phyloP scores from a whole-genome alignment of 2,329 filamentous ascomycete genomes.

The Mycosphaerella arachidis region DNA sequence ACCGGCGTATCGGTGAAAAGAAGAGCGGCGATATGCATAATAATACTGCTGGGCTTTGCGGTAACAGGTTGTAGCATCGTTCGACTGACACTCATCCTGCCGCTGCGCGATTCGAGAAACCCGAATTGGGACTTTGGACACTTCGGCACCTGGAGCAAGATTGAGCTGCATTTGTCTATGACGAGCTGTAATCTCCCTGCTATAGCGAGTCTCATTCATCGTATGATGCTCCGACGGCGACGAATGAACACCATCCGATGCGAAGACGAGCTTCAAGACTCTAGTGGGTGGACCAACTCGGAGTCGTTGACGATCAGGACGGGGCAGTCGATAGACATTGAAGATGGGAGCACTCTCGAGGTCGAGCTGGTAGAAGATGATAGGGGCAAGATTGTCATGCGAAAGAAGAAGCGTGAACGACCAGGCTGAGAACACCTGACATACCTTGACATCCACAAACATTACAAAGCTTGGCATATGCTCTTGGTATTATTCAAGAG shows the following conservation, averaged over 20 bases:
- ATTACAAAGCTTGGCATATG: too few relatives aligned
- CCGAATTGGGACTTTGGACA: constrained; percentile 12
- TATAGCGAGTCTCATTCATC: constrained; percentile 11
- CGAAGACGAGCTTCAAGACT: background rate
- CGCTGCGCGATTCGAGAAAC: constrained; percentile 11
- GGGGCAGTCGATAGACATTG: background rate
- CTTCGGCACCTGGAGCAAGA: constrained; percentile 8
- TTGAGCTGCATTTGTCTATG: constrained; percentile 11
- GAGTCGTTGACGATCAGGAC: too few relatives aligned
- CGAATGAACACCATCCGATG: background rate
- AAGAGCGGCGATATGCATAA: constrained; percentile 7
- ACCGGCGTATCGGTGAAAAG: constrained; percentile 6
- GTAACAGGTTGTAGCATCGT: constrained; percentile 14
- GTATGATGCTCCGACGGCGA: background rate
- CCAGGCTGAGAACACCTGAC: background rate
- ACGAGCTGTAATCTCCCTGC: constrained; percentile 13
- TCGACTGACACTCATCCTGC: constrained; percentile 8
- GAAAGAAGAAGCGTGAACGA: background rate
- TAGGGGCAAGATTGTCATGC: background rate
- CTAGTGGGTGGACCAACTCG: background rate
- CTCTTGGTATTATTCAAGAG: too few relatives aligned
- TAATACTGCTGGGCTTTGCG: constrained; percentile 13
- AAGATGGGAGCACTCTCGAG: background rate
- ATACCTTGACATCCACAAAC: too few relatives aligned
- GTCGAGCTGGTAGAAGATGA: background rate